Conservation (phyloP, 495 filamentous ascomycete species). For the Penicillium robsamsonii region DNA sequence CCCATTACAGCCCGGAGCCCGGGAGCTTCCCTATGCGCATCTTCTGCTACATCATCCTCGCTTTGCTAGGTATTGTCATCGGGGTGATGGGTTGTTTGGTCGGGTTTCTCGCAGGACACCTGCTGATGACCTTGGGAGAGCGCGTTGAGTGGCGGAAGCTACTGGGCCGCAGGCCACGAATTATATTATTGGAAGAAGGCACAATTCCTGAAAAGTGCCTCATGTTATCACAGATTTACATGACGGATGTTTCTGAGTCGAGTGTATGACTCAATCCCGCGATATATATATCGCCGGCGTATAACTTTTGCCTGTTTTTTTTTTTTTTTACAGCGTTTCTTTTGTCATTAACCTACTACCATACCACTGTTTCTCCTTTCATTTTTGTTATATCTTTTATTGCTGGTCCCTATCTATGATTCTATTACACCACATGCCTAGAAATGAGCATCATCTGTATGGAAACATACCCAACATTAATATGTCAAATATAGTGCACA, state of each 20-base stretch:
- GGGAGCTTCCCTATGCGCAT: constrained; percentile 29
- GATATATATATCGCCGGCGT: neutral
- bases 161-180: neutral
- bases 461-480: neutral
- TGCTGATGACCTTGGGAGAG: constrained; percentile 32
- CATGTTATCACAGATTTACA: constrained; percentile 13
- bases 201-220: constrained; percentile 23
- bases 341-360: neutral
- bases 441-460: neutral
- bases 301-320: constrained; percentile 2
- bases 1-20: constrained; percentile 15
- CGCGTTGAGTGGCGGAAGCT: constrained; percentile 15
- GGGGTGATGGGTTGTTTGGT: constrained; percentile 42
- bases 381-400: neutral
- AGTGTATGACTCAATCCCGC: neutral
- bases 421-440: neutral
- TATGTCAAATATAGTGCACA: neutral
- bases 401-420: neutral
- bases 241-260: constrained; percentile 8
- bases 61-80: constrained; percentile 35
- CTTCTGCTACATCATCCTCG: constrained; percentile 35
- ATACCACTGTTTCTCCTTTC: neutral
- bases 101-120: constrained; percentile 42
- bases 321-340: constrained; percentile 1
- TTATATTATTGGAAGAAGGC: constrained; percentile 18